Evolutionary conservation across 2,329 filamentous ascomycete genomes (phyloP).

Genomic region (Tolypocladium amazonense): DNA sequence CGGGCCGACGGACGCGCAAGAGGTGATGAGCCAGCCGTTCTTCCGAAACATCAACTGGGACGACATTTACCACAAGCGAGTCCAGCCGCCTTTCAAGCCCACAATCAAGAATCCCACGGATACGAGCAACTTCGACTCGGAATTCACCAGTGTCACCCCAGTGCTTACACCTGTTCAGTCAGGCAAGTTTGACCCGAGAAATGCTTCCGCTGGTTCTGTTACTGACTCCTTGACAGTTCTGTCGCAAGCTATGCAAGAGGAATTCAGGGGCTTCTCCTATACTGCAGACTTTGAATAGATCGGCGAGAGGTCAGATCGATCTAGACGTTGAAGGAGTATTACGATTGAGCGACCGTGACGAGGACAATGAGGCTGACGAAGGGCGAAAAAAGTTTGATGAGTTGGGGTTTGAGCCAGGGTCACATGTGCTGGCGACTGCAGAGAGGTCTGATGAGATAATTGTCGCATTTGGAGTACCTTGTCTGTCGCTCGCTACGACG

Average conservation of each 20-base stretch:
- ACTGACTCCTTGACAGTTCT: constrained; percentile 51
- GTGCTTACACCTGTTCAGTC: constrained; percentile 95
- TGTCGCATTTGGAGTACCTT: background rate
- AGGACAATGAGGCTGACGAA: background rate
- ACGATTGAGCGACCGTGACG: background rate
- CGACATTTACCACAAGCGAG: constrained; percentile 92
- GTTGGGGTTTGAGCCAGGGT: background rate
- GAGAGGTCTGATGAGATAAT: background rate
- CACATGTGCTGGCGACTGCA: background rate
- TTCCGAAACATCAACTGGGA: constrained; percentile 98
- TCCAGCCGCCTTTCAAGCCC: constrained; percentile 81
- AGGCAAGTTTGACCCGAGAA: constrained; percentile 48
- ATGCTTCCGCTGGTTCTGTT: background rate
- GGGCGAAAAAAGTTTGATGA: background rate
- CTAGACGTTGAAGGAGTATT: background rate
- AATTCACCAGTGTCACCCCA: constrained; percentile 96
- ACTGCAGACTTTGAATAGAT: constrained; percentile 77
- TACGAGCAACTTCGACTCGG: constrained; percentile 98
- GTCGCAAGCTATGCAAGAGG: constrained; percentile 97
- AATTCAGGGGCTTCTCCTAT: constrained; percentile 98
- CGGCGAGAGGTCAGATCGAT: background rate
- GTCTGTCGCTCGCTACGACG: background rate
- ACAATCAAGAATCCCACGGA: constrained; percentile 86
- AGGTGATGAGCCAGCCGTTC: constrained; percentile 98
- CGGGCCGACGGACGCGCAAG: constrained; percentile 92